Percentiles rank a stretch among this genome's conserved stretches.
These are phyloP conservation scores for Taphrina pruni DNA, from an alignment of 1,139 yeast species.

Conservation along the genomic window DNA sequence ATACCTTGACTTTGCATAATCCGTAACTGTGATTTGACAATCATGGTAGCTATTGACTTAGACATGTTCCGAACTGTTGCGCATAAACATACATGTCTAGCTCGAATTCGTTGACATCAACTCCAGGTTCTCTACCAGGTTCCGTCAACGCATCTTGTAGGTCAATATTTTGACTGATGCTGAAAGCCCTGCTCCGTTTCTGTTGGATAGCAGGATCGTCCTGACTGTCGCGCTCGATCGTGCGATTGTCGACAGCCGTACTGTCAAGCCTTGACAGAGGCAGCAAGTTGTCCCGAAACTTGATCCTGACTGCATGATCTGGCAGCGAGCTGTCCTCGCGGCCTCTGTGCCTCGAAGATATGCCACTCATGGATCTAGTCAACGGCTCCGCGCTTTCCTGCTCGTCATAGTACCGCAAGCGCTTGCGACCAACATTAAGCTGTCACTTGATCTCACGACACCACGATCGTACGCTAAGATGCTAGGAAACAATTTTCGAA, in stretches of 20 bases:
- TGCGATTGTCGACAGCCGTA: constrained; percentile 12
- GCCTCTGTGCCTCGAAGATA: not conserved
- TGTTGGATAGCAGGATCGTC: not conserved
- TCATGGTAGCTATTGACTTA: constrained; percentile 6
- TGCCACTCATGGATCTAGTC: not conserved
- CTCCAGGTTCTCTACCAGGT: constrained; percentile 22
- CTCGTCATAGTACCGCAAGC: too few relatives aligned
- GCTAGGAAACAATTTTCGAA: too few relatives aligned
- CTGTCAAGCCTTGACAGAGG: constrained; percentile 14
- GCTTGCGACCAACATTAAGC: too few relatives aligned
- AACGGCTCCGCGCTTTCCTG: too few relatives aligned
- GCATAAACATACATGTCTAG: constrained; percentile 11
- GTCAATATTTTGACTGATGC: constrained; percentile 22
- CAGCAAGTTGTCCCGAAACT: not conserved
- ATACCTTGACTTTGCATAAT: constrained; percentile 24
- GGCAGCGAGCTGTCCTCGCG: not conserved
- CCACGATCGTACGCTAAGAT: too few relatives aligned
- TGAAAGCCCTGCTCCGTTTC: constrained; percentile 3
- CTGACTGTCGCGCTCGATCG: constrained; percentile 7
- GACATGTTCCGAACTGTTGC: not conserved
- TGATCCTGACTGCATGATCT: constrained; percentile 6
- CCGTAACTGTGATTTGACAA: constrained; percentile 28
- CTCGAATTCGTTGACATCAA: constrained; percentile 20
- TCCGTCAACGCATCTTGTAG: constrained; percentile 12
- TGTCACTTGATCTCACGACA: too few relatives aligned